phyloP scores from a whole-genome alignment of 495 filamentous ascomycete genomes.

The Ascobolus immersus region DNA sequence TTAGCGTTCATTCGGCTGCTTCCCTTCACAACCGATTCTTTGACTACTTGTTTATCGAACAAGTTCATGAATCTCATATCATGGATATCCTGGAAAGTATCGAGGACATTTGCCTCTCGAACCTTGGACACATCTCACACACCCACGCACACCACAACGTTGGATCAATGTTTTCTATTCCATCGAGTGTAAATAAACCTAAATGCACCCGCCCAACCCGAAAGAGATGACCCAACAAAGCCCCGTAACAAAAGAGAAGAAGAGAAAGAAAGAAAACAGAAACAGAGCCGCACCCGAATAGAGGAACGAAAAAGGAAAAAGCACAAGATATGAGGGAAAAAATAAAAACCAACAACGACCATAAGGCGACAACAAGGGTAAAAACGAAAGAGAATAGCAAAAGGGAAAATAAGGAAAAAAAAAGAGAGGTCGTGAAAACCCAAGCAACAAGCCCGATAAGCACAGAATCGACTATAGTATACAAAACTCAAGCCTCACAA shows the following conservation, averaged over 20 bases:
- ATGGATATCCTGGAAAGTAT: no score
- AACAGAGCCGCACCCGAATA: background rate
- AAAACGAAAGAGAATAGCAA: background rate
- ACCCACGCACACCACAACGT: no score
- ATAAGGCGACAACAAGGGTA: no score
- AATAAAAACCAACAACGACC: background rate
- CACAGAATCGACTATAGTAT: constrained; percentile 6
- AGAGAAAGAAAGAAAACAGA: background rate
- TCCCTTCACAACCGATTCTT: no score
- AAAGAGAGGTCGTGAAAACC: constrained; percentile 1
- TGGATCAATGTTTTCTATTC: no score
- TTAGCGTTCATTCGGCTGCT: no score
- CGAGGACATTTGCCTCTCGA: no score
- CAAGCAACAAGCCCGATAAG: constrained; percentile 2
- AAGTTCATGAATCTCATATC: no score
- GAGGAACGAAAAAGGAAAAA: background rate
- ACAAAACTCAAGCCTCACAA: background rate
- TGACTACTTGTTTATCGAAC: no score
- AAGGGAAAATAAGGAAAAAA: constrained; percentile 1
- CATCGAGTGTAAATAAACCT: background rate
- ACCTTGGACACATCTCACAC: no score
- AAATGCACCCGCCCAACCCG: no score
- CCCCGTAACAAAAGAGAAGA: background rate
- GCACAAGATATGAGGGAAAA: background rate
- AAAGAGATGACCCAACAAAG: background rate